phyloP scores from a whole-genome alignment of 768 basidiomycete species.

The Chiua virens region DNA sequence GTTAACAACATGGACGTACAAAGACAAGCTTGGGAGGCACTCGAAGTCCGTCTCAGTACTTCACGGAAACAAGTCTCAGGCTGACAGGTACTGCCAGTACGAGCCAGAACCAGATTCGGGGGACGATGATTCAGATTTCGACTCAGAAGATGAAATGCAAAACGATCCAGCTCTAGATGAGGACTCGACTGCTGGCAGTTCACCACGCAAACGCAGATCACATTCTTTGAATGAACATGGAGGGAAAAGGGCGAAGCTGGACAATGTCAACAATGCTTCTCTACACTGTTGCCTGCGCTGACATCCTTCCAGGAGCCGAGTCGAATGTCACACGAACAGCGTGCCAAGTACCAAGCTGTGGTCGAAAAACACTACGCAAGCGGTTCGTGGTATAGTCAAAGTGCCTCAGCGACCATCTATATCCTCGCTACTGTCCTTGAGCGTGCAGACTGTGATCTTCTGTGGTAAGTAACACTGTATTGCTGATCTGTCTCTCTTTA shows the following conservation, averaged over 20 bases:
- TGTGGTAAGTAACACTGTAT: slow-evolving; percentile 61
- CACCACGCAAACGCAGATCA: slow-evolving; percentile 51
- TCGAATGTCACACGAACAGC: slow-evolving; percentile 70
- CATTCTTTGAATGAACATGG: slow-evolving; percentile 36
- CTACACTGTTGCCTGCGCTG: not conserved
- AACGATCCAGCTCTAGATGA: slow-evolving; percentile 41
- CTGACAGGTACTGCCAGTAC: slow-evolving; percentile 48
- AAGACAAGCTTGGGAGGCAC: slow-evolving; percentile 78
- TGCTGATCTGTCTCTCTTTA: not conserved
- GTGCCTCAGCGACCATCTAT: slow-evolving; percentile 86
- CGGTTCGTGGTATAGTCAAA: slow-evolving; percentile 88
- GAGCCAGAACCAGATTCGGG: slow-evolving; percentile 77
- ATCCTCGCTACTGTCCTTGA: slow-evolving; percentile 88
- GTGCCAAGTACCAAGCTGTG: slow-evolving; percentile 57
- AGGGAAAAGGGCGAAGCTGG: slow-evolving; percentile 60
- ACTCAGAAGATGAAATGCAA: slow-evolving; percentile 46
- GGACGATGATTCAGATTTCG: slow-evolving; percentile 46
- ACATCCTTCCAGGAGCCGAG: slow-evolving; percentile 40
- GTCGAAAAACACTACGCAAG: slow-evolving; percentile 81
- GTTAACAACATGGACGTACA: slow-evolving; percentile 69
- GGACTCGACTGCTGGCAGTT: slow-evolving; percentile 37
- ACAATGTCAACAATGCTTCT: slow-evolving; percentile 38
- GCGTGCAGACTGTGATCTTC: slow-evolving; percentile 87
- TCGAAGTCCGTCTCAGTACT: slow-evolving; percentile 58
- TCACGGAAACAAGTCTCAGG: not conserved